Evolutionary conservation across 306 rosid species (phyloP), one percentile per base, ranked within the genome.

Genomic region (Arachis stenosperma): DNA sequence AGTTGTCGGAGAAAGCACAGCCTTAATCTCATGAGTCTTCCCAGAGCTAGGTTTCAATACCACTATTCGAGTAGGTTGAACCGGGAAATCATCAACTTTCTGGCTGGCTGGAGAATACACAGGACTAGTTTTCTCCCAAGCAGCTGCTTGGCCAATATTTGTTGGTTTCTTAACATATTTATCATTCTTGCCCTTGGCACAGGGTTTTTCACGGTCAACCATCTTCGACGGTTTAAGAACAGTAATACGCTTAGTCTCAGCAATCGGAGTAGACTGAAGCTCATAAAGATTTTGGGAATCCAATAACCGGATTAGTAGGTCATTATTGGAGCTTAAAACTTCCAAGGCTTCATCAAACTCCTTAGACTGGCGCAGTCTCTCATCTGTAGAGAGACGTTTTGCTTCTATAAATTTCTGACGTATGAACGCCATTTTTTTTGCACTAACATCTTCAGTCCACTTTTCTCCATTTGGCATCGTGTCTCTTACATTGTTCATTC

Each of bases 211-310:
- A 15, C 62, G 75, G 39, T 88, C 86, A 78, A 87, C 87, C 81
- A 91, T 78, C 88, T 95, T 95, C 2, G 96, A 86, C 67, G 99
- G 99, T 79, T 85, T 88, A 60, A 95, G 97, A 81, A 95, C 94
- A 77, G 99, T 95, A 81, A 95, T 95, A 15, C 93, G 87, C 85
- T 87, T 95, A 6, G 96, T 90, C 85, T 91, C 97, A 6, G 82
- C 79, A 50, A 86, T 79, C 10, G 90, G 80, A 74, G 88, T 73
- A 29, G 97, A 87, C 64, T 82, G 90, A 40, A 82, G 71, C 30
- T 92, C 98, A 74, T 82, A 82, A 6, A 85, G 88, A 86, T 83
- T 83, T 72, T 81, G 92, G 75, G 97, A 90, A 84, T 89, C 97
- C 78, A 90, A 81, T 81, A 90, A 77, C 86, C 76, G 84, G 59